Conservation (phyloP, 768 basidiomycete genomes). For the Gymnopilus dilepis region DNA sequence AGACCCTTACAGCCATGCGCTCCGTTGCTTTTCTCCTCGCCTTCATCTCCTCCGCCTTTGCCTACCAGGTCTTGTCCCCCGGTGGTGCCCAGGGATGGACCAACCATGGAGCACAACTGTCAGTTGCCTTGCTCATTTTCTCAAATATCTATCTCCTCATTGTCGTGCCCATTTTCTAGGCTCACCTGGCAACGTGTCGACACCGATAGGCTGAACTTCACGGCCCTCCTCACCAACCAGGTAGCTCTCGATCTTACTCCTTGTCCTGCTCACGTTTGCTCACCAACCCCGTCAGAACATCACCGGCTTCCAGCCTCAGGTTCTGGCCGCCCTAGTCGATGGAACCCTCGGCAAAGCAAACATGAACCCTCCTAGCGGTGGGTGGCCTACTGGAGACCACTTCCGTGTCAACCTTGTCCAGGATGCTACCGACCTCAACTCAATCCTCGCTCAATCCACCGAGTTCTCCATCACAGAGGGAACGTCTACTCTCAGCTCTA, state of each 20-base stretch:
- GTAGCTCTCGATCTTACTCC: slow-evolving; percentile 38
- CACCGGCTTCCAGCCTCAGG: slow-evolving; percentile 41
- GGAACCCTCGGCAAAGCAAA: slow-evolving; percentile 44
- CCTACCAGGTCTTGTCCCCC: slow-evolving; percentile 67
- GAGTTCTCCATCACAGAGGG: slow-evolving; percentile 53
- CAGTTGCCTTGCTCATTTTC: slow-evolving; percentile 12
- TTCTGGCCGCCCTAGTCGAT: slow-evolving; percentile 61
- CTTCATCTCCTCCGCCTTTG: slow-evolving; percentile 54
- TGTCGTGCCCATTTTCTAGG: slow-evolving; percentile 27
- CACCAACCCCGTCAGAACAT: slow-evolving; percentile 35
- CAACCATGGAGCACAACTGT: slow-evolving; percentile 55
- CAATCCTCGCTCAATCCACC: slow-evolving; percentile 74
- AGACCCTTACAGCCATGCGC: slow-evolving; percentile 44
- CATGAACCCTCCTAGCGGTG: slow-evolving; percentile 61
- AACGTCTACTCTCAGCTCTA: slow-evolving; percentile 22
- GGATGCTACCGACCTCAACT: slow-evolving; percentile 47
- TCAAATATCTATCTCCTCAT: background rate
- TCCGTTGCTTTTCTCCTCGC: slow-evolving; percentile 50
- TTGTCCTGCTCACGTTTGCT: slow-evolving; percentile 3
- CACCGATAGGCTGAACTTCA: slow-evolving; percentile 74
- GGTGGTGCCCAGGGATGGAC: slow-evolving; percentile 57
- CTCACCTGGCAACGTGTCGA: slow-evolving; percentile 68
- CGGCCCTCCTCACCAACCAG: slow-evolving; percentile 68
- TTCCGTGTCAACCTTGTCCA: slow-evolving; percentile 79
- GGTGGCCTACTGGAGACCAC: slow-evolving; percentile 62